phyloP scores from a whole-genome alignment of 768 basidiomycete genomes.

The Cytidiella melzeri region DNA sequence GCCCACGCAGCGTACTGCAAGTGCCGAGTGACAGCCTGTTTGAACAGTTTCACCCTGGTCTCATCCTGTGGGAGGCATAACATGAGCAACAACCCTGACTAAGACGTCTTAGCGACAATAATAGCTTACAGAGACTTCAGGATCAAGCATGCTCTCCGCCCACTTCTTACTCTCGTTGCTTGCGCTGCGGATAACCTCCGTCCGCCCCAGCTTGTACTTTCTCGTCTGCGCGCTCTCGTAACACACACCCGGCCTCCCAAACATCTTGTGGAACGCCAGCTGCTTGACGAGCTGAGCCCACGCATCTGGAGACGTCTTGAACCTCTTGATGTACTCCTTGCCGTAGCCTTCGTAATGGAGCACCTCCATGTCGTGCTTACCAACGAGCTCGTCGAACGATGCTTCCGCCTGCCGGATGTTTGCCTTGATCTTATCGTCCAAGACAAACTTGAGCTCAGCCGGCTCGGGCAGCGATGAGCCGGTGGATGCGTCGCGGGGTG shows the following conservation, averaged over 20 bases:
- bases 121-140: conserved; percentile 38
- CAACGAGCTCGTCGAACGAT: conserved; percentile 73
- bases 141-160: conserved; percentile 83
- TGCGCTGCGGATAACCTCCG: conserved; percentile 89
- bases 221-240: conserved; percentile 96
- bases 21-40: conserved; percentile 74
- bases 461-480: conserved; percentile 44
- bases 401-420: conserved; percentile 54
- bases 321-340: conserved; percentile 77
- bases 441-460: conserved; percentile 63
- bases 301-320: conserved; percentile 85
- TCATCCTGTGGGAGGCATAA: conserved; percentile 36
- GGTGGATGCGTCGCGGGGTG: conserved; percentile 31
- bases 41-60: conserved; percentile 62
- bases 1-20: conserved; percentile 87
- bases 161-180: conserved; percentile 80
- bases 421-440: conserved; percentile 46
- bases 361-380: conserved; percentile 73
- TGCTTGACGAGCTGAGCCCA: conserved; percentile 96
- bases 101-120: too few relatives aligned
- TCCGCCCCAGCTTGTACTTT: conserved; percentile 84
- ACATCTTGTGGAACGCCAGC: conserved; percentile 89
- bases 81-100: too few relatives aligned
- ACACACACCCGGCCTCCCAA: conserved; percentile 64
- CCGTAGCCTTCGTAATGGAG: conserved; percentile 53